Conservation (phyloP, 1,284 basidiomycete genomes). For the Fomitopsis palustris region DNA sequence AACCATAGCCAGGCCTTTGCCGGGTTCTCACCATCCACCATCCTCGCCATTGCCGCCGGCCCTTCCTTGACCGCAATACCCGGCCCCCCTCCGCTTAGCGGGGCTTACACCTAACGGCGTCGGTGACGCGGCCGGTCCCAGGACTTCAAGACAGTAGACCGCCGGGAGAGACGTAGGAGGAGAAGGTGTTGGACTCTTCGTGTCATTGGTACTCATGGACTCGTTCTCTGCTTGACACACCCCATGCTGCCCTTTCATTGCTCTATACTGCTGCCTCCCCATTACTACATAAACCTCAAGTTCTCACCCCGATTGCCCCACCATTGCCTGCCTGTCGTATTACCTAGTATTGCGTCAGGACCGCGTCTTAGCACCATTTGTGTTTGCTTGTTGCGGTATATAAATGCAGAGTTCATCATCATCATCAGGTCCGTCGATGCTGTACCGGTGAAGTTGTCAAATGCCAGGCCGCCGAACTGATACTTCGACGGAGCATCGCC, state of each 20-base stretch:
- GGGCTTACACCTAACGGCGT: background rate
- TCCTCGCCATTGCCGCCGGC: background rate
- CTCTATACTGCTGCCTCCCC: background rate
- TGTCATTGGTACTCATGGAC: background rate
- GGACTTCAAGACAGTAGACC: background rate
- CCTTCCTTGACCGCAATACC: background rate
- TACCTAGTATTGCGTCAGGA: background rate
- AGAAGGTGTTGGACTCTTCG: background rate
- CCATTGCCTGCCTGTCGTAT: background rate
- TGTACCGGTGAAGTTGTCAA: constrained; percentile 48
- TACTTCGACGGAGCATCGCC: constrained; percentile 47
- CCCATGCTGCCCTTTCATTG: background rate
- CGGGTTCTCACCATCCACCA: too few species aligned
- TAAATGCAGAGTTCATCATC: background rate
- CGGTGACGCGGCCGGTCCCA: background rate
- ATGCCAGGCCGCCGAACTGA: constrained; percentile 46
- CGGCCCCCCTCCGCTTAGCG: background rate
- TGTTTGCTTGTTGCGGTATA: background rate
- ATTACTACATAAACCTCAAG: background rate
- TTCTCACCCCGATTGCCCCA: background rate
- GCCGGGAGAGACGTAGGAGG: background rate
- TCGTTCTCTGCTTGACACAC: background rate
- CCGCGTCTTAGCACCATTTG: background rate
- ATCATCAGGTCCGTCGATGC: constrained; percentile 26
- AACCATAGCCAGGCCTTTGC: too few species aligned